Base-by-base conservation (phyloP, 1,139 yeast genomes). In the Kodamaea sp. region DNA sequence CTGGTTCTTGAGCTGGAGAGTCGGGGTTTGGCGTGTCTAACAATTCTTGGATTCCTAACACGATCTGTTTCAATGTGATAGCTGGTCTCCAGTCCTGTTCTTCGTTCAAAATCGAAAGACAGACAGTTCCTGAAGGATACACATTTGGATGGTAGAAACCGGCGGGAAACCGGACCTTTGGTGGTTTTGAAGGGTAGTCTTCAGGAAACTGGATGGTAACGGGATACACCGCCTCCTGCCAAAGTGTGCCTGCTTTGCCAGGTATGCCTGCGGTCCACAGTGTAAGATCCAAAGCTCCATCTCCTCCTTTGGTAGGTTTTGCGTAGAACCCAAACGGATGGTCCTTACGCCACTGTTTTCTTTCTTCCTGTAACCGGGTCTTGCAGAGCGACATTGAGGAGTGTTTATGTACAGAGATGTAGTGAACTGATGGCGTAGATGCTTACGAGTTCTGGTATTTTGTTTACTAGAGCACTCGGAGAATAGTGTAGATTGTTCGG, bases 51-150 rank as follows among this genome's bases (percentile, higher is more conserved):
- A 94, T 82, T 7, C 98, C 99, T 46, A 89, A 66, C 4, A 86
- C 81, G 39, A 94, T 83, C 57, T 92, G 96, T 55, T 88, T 89
- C 50, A 94, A 66, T 11, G 96, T 88, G 46, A 92, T 83, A 7
- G 97, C 96, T 1, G 99, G 98, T 55, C 96, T 78, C 99, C 99
- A 94, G 57, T 88, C 98, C 59, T 90, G 95, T 34, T 84, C 94
- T 59, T 92, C 98, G 57, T 92, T 94, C 56, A 92, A 71, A 41
- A 94, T 92, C 35, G 95, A 83, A 31, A 92, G 74, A 62, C 98
- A 92, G 25, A 92, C 83, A 1, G 97, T 92, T 1, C 98, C 98
- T 41, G 96, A 85, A 1, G 98, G 98, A 51, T 92, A 92, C 5
- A 92, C 94, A 51, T 92, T 92, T 4, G 98, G 98, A 59, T 92